Evolutionary conservation across 345 rosid genomes (phyloP).

Genomic region (Salix caprea): DNA sequence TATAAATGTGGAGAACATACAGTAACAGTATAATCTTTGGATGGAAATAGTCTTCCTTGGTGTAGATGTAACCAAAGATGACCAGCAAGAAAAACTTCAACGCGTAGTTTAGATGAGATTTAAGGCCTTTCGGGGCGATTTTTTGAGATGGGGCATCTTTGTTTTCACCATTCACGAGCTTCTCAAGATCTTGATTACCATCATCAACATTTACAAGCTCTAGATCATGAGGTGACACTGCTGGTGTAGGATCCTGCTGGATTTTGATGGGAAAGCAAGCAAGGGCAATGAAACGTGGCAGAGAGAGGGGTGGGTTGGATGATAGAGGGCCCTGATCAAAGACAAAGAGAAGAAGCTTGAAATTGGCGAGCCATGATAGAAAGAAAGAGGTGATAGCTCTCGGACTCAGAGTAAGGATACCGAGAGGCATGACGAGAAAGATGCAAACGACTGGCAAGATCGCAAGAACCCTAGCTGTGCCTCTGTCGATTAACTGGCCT

Average conservation of each 20-base stretch:
- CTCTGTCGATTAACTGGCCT: background rate
- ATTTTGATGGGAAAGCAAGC: slow-evolving; percentile 27
- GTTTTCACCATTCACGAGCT: background rate
- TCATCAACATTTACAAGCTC: background rate
- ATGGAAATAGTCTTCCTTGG: slow-evolving; percentile 15
- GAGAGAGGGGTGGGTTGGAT: slow-evolving; percentile 6
- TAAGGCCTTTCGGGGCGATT: background rate
- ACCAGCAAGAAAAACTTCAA: slow-evolving; percentile 14
- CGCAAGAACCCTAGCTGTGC: background rate
- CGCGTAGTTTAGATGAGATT: slow-evolving; percentile 18
- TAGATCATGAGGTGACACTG: background rate
- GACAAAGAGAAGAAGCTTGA: slow-evolving; percentile 18
- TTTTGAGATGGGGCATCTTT: background rate
- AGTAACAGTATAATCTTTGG: slow-evolving; percentile 12
- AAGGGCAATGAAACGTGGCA: slow-evolving; percentile 9
- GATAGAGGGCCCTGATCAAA: slow-evolving; percentile 16
- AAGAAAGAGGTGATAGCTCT: slow-evolving; percentile 10
- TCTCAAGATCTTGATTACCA: background rate
- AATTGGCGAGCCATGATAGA: slow-evolving; percentile 16
- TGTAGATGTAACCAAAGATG: slow-evolving; percentile 3
- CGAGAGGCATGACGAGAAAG: slow-evolving; percentile 17
- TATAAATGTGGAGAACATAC: slow-evolving; percentile 21
- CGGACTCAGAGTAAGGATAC: background rate
- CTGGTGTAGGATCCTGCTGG: background rate
- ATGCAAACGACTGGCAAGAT: background rate